Base-by-base conservation (phyloP, 768 basidiomycete genomes). In the Podaxis sp. region DNA sequence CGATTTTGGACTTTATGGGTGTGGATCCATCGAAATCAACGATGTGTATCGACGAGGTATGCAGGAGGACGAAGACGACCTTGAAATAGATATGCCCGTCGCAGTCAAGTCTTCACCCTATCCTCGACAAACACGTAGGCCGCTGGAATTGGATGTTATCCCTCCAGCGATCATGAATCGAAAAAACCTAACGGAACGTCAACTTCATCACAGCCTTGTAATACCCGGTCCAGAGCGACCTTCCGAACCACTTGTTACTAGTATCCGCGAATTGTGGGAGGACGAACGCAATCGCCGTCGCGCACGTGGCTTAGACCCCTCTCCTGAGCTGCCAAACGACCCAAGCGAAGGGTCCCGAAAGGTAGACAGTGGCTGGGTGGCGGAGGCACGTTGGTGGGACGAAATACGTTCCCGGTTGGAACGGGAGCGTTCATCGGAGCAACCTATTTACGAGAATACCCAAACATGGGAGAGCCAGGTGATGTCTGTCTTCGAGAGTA, bases 181-280 rank as follows among this genome's bases (percentile, higher is more conserved):
- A n/a, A 79, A 77, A 62, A 77, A 71, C 23, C 75, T 97, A 51
- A 67, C 74, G 23, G 76, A 88, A 2, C 86, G 94, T 42, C 80
- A 85, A 63, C 62, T 87, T 28, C 79, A 80, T 63, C 76, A 88
- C 50, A 88, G 89, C 63, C 84, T 92, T 68, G 80, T 82, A 61
- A 90, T 94, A 61, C 84, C 88, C 57, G 72, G 79, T 35, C 74
- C 82, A 18, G 67, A 76, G 44, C 65, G 80, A 14, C 70, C 85
- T 57, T 64, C 79, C 10, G 91, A 91, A 65, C 92, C 91, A 47
- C 81, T 96, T 27, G 90, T 99, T 5, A 78, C 87, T 44, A 88
- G 93, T 67, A 90, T 98, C 50, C 87, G 91, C 63, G 96, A 98
- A 73, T 79, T 98, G 1, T 99, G 96, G 96, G 92, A 95, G 54